Evolutionary conservation across 352 stramenopile genomes (phyloP), one percentile per base, ranked within the genome.

Genomic region (Saprolegnia parasitica): DNA sequence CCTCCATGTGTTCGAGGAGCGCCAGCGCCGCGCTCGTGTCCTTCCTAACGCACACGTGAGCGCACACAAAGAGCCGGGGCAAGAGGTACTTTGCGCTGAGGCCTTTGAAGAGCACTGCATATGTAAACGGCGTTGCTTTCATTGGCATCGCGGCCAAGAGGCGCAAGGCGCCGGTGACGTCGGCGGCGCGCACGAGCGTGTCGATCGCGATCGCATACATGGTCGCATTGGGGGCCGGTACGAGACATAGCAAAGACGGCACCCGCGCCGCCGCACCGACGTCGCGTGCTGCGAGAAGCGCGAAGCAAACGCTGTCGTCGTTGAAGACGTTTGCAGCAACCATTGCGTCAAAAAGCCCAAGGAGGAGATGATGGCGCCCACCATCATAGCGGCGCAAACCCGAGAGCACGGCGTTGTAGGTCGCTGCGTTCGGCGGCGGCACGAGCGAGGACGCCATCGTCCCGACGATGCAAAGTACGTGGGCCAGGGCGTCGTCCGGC

Each of bases 51-150:
- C 13, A 16, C 52, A 4, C 10, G 13, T n/a, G 11, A n/a, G 42
- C 42, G 13, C 1, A 16, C 39, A 46, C 3, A 15, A 49, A 49
- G 3, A 15, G 42, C 3, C 42, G 2, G 29, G n/a, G 5, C 29
- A 35, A 2, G 29, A 29, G 2, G 47, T 55, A 60, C 52, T 8
- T 2, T 3, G 11, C 13, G 52, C 52, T 60, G 35, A 60, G 35
- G 52, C 52, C 52, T 16, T 60, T 60, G 52, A 60, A 60, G 24
- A 60, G 35, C 24, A 35, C 24, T 16, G 52, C 24, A 24, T 21
- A 60, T 3, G 52, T 60, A 9, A 60, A 60, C 11, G 13, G 11
- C 24, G 24, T 13, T 15, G 52, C 11, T 60, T 40, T 60, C 52
- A 60, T 60, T 16, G 52, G 52, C 52, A 60, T 60, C 3, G 52